Percentiles rank a stretch among this genome's conserved stretches.
Conservation (phyloP, 192 early-diverging fungal genomes). For the Coemansia sp. region DNA sequence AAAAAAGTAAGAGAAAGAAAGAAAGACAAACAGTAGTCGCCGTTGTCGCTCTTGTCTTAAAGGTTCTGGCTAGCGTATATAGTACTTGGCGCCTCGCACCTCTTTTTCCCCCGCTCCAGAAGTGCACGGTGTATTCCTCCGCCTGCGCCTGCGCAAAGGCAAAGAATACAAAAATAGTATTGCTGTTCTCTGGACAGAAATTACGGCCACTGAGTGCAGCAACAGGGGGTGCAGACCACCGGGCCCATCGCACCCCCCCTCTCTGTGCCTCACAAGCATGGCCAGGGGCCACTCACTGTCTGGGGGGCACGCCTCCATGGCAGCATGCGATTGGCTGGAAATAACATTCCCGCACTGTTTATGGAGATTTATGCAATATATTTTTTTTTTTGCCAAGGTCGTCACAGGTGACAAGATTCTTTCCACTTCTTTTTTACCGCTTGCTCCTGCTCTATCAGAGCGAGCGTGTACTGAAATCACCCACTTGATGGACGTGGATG, state of each 20-base stretch:
- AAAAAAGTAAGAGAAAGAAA: conserved; percentile 5
- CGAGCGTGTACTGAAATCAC: not conserved
- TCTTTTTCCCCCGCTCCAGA: conserved; percentile 1
- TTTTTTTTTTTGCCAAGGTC: not conserved
- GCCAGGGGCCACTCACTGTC: conserved; percentile 1
- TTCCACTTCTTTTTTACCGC: not conserved
- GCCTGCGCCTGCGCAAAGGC: conserved; percentile 8
- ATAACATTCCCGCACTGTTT: not conserved
- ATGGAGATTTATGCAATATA: not conserved
- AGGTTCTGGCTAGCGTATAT: not conserved
- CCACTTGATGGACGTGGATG: not conserved
- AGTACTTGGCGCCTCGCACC: conserved; percentile 10
- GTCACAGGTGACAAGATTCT: not conserved
- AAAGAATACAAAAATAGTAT: conserved; percentile 9
- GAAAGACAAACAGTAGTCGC: conserved; percentile 15
- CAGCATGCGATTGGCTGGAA: conserved; percentile 9
- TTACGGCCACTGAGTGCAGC: conserved; percentile 5
- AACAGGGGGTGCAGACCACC: conserved; percentile 6
- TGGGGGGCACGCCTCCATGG: conserved; percentile 3
- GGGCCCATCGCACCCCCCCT: not conserved
- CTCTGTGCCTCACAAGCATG: not conserved
- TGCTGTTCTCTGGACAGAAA: conserved; percentile 5
- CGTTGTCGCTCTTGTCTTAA: not conserved
- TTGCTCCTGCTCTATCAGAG: not conserved
- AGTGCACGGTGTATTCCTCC: conserved; percentile 11